Percentiles rank a stretch among this genome's conserved stretches.
These are phyloP conservation scores for Mycena metata DNA, from an alignment of 768 basidiomycete genomes.

Conservation along the genomic window DNA sequence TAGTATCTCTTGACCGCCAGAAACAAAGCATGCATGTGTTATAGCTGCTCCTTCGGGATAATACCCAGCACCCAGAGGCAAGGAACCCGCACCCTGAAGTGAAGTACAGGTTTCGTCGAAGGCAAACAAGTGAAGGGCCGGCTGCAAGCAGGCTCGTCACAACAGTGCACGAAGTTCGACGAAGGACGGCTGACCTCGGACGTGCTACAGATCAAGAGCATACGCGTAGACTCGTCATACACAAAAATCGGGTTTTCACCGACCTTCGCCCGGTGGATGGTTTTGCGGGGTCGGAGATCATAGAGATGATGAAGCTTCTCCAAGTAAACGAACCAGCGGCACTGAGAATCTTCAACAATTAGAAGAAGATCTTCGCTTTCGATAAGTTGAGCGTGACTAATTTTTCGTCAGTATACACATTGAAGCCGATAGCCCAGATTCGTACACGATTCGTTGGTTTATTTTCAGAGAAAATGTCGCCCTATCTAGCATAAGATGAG, in stretches of 20 bases:
- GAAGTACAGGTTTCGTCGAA: constrained; percentile 59
- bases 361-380: constrained; percentile 55
- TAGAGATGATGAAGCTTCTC: constrained; percentile 50
- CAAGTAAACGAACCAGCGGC: no score
- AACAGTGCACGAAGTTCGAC: neutral
- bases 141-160: constrained; percentile 39
- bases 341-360: constrained; percentile 55
- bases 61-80: constrained; percentile 58
- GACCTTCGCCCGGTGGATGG: constrained; percentile 58
- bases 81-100: constrained; percentile 55
- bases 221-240: constrained; percentile 64
- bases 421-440: neutral
- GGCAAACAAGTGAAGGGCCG: constrained; percentile 58
- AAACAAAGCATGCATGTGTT: constrained; percentile 56
- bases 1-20: no score
- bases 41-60: constrained; percentile 50
- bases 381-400: constrained; percentile 54
- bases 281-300: constrained; percentile 42
- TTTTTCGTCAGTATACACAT: constrained; percentile 1
- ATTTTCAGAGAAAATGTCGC: constrained; percentile 43
- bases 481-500: no score
- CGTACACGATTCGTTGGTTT: constrained; percentile 50
- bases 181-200: constrained; percentile 49
- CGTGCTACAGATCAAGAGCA: constrained; percentile 59
- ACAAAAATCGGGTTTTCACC: constrained; percentile 58